phyloP scores from a whole-genome alignment of 768 basidiomycete species.

The Infundibulicybe gibba region DNA sequence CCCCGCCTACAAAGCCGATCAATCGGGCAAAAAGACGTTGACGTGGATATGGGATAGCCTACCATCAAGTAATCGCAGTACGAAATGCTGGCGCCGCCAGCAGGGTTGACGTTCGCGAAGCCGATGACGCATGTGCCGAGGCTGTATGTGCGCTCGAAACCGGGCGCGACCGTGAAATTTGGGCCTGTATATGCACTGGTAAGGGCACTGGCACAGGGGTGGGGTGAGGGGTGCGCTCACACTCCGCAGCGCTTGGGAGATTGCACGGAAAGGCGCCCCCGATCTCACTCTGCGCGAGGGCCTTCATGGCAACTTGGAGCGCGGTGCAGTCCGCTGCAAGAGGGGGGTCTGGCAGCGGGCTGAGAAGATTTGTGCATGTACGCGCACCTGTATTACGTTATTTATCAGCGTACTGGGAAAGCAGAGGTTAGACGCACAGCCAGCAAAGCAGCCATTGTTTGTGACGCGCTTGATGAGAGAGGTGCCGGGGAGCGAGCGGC shows the following conservation, averaged over 20 bases:
- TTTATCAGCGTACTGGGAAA: not conserved
- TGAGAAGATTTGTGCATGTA: constrained; percentile 5
- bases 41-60: not conserved
- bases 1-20: not conserved
- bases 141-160: constrained; percentile 4
- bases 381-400: not conserved
- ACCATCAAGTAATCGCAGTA: constrained; percentile 7
- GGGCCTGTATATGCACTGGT: not conserved
- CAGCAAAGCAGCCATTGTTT: not conserved
- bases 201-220: not conserved
- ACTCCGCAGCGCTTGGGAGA: constrained; percentile 1
- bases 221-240: not conserved
- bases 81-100: constrained; percentile 2
- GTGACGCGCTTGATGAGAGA: not conserved
- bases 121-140: constrained; percentile 7
- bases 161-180: constrained; percentile 5
- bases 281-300: constrained; percentile 6
- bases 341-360: not conserved
- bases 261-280: constrained; percentile 4
- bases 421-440: not conserved
- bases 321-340: constrained; percentile 4
- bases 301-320: constrained; percentile 3
- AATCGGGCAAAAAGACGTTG: too few species aligned
- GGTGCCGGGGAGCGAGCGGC: not conserved
- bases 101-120: constrained; percentile 5